Evolutionary conservation across 495 filamentous ascomycete genomes (phyloP), one percentile per base, ranked within the genome.

Genomic region (Neurospora sp.): DNA sequence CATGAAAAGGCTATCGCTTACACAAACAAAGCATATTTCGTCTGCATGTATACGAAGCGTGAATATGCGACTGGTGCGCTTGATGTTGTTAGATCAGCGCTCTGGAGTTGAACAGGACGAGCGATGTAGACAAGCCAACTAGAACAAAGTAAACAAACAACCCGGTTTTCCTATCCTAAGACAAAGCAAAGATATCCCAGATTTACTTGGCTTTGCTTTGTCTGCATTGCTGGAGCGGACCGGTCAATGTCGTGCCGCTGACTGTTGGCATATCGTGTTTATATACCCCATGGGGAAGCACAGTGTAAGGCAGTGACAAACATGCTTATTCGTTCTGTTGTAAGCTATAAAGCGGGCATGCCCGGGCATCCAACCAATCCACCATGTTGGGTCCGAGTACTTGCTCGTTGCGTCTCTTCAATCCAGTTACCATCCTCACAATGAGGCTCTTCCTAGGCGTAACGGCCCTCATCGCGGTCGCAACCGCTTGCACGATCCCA

Each of bases 401-500:
- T 31, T 6, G 22, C 53, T 61, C 5, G 6, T 35, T 14, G 1
- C 53, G 27, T 65, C 16, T 14, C 22, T 35, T 12, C 4, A 20
- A 4, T 16, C 2, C 53, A 35, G 12, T 18, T 31, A 35, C 0
- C 27, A 27, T 1, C 1, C 27, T 12, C 53, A 61, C 12, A 4
- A 65, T 65, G 53, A 65, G 7, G 14, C 6, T 65, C 14, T 65
- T 65, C 27, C 53, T 35, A 2, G 3, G 27, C 53, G 0, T 35
- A 18, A 4, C 77, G 37, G 73, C 73, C 77, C 70, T 82, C 31
- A 72, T 85, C 39, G 71, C 75, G 40, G 77, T 74, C 10, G 77
- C 75, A 12, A 76, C 78, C 44, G 35, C 76, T 16, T 87, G 85
- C 76, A 77, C 73, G 2, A 82, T 85, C 61, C 84, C 85, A 12